A percentile compares a stretch with the other conserved stretches of the same genome.
These are phyloP conservation scores for Pseudonitzschia delicatissima DNA, from an alignment of 108 stramenopile genomes.

Conservation along the genomic window DNA sequence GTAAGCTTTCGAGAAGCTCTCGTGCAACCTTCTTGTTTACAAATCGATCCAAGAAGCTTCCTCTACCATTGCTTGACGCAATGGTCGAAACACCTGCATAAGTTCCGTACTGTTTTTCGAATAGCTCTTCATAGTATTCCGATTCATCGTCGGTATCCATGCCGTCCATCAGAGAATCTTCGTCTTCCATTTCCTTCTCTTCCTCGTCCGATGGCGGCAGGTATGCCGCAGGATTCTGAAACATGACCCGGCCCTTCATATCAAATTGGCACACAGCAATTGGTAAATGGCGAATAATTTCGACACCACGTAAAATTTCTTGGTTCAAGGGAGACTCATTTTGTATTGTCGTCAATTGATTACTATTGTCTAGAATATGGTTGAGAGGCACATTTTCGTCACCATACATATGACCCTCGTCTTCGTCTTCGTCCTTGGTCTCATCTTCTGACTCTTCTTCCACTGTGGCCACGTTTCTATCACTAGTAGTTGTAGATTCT, in stretches of 20 bases:
- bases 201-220: not conserved
- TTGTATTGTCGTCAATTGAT: not conserved
- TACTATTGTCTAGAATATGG: constrained; percentile 2
- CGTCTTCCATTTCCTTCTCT: not conserved
- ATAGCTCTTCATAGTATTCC: constrained; percentile 7
- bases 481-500: not conserved
- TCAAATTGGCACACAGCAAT: constrained; percentile 49
- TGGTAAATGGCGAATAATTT: constrained; percentile 46
- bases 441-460: not conserved
- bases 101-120: not conserved
- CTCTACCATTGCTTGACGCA: constrained; percentile 1
- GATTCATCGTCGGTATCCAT: constrained; percentile 9
- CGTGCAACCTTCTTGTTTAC: constrained; percentile 24
- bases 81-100: not conserved
- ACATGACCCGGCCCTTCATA: constrained; percentile 38
- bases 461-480: not conserved
- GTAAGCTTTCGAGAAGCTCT: constrained; percentile 20
- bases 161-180: not conserved
- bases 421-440: not conserved
- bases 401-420: not conserved
- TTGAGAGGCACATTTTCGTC: not conserved
- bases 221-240: constrained; percentile 46
- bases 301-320: constrained; percentile 34
- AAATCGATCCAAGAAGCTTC: constrained; percentile 31
- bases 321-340: constrained; percentile 11